Evolutionary conservation across 2,329 filamentous ascomycete species (phyloP).

Genomic region (Mariannaea sp.): DNA sequence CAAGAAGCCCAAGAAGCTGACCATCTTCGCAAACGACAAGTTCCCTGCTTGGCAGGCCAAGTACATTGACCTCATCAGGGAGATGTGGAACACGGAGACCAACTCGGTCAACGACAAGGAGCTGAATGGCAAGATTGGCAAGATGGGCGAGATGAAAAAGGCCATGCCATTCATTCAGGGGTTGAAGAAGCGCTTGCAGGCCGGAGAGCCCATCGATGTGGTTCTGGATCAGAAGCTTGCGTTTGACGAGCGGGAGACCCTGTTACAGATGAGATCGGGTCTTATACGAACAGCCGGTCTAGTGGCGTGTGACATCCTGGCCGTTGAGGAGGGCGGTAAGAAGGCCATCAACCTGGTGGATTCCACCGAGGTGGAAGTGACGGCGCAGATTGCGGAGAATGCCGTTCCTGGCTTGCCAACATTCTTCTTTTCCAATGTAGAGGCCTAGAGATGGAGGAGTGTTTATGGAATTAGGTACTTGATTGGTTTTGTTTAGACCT

Average conservation of each 20-base stretch:
- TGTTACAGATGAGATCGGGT: conserved; percentile 77
- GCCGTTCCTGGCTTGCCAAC: conserved; percentile 83
- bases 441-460: conserved; percentile 40
- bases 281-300: conserved; percentile 77
- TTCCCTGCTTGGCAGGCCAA: conserved; percentile 93
- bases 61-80: conserved; percentile 79
- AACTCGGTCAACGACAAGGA: conserved; percentile 78
- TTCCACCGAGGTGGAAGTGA: conserved; percentile 60
- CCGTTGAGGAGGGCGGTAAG: conserved; percentile 73
- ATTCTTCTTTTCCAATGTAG: conserved; percentile 84
- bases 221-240: conserved; percentile 84
- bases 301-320: conserved; percentile 72
- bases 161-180: conserved; percentile 95
- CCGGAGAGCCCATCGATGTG: conserved; percentile 65
- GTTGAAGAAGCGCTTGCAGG: conserved; percentile 81
- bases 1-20: conserved; percentile 88
- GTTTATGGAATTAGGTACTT: not conserved
- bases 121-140: conserved; percentile 76
- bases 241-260: conserved; percentile 81
- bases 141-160: conserved; percentile 91
- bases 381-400: conserved; percentile 65
- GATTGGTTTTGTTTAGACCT: conserved; percentile 22
- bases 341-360: conserved; percentile 60
- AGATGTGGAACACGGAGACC: conserved; percentile 66
- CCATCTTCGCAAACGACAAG: conserved; percentile 77